Evolutionary conservation across 169 alveolate genomes (phyloP), one percentile per base, ranked within the genome.

Genomic region (Cryptosporidium ubiquitum): DNA sequence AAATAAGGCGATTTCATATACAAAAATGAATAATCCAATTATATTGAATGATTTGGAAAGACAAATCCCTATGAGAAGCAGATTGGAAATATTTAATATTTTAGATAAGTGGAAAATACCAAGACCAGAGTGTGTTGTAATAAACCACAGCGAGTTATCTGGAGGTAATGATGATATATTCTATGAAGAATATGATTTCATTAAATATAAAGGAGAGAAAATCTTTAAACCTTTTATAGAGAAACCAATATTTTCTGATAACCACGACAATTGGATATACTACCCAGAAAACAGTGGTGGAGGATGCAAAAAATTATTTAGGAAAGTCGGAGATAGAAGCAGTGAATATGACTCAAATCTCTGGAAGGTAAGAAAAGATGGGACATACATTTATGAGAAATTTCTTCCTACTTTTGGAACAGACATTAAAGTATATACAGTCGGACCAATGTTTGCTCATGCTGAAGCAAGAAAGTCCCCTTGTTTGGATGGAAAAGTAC

Each of bases 381-480:
- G 97, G n/a, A 92, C 94, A 29, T 97, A 96, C 91, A 93, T 97
- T 16, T 98, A 98, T 91, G 98, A 96, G 91, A 97, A 96, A 84
- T 98, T 97, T 91, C 91, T 98, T 84, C 96, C 98, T 49, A 97
- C 99, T 0, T 97, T 96, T 91, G 99, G 99, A 20, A 97, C 98
- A 66, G 99, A 98, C 86, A 97, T 98, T 55, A 98, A 98, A 93
- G 99, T 97, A 1, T 97, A 97, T 91, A 96, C 99, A 0, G 99
- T 98, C 23, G 99, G 99, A 2, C 96, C 95, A 26, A 96, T 97
- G 93, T 97, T 96, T 92, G 98, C 99, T 10, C 99, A 98, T 91
- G 99, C 99, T 0, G 99, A 98, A 92, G 99, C 99, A 5, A 93
- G 99, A 68, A 98, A 97, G 86, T 94, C 98, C 74, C 99, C 99